Evolutionary conservation across 805 yeast genomes (phyloP), one percentile per base, ranked within the genome.

Genomic region (Wickerhamiella hasegawae): DNA sequence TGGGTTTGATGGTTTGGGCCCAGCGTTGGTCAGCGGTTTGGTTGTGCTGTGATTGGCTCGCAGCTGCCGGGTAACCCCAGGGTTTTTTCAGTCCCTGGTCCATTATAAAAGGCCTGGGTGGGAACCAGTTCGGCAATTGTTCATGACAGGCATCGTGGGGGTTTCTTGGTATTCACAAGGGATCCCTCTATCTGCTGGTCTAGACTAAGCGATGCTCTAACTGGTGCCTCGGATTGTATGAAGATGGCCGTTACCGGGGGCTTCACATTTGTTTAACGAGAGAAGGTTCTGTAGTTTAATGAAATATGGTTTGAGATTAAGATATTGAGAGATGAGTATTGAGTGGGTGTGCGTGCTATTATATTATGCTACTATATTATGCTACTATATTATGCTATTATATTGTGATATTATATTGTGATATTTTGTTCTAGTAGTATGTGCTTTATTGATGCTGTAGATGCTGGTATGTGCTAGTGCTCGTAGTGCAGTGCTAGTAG

Each of bases 151-250:
- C 24, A 21, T 35, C 30, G 27, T 29, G 30, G 28, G 37, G 30
- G 30, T 11, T 15, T 10, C 4, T 28, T 11, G 6, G 19, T 26
- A 16, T 11, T 17, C 5, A 25, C 29, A 9, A 12, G 5, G 15
- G 3, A 15, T 12, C 16, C 37, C 37, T 37, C 42, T 39, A 39
- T 34, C 40, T 21, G 21, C 14, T 19, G 28, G 42, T 28, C 39
- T 26, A 39, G 42, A 39, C 3, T 18, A 18, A 31, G 18, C 31
- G 31, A n/a, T 32, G 39, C 39, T 21, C 19, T n/a, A 30, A 31
- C 38, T 32, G 39, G 35, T 33, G 42, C 39, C 31, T 23, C 22
- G 37, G 37, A 35, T 33, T 22, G 2, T 4, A 12, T 28, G 34
- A 38, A 18, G 19, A 23, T 4, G 23, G 36, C 35, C 39, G 28